Evolutionary conservation across 2,329 filamentous ascomycete species (phyloP).

Genomic region (Pestalotiopsis sp.): DNA sequence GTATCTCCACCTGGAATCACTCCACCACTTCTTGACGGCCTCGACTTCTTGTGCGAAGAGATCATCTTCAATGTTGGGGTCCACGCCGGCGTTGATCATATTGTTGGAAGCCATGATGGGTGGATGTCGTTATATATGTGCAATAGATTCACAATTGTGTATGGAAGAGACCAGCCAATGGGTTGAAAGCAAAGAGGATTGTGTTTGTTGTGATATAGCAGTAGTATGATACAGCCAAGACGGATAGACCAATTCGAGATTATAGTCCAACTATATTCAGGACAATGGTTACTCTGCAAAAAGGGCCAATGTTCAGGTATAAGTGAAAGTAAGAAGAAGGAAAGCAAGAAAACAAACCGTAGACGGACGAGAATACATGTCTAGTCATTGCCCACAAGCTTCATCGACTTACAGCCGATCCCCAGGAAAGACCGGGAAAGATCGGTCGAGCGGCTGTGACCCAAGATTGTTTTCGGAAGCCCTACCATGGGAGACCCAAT

Average conservation of each 20-base stretch:
- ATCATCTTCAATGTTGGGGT: slow-evolving; percentile 62
- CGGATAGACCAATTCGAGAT: background rate
- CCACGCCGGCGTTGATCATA: slow-evolving; percentile 61
- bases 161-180: background rate
- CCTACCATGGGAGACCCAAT: background rate
- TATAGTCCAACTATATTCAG: background rate
- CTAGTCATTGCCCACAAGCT: slow-evolving; percentile 4
- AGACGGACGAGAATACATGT: slow-evolving; percentile 5
- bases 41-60: slow-evolving; percentile 82
- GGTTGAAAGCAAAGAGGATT: background rate
- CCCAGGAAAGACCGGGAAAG: slow-evolving; percentile 25
- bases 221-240: background rate
- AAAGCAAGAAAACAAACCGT: background rate
- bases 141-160: background rate
- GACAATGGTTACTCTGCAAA: background rate
- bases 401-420: background rate
- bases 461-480: background rate
- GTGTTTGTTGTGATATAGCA: background rate
- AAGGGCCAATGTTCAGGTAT: background rate
- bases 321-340: background rate
- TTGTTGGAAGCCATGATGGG: slow-evolving; percentile 61
- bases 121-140: background rate
- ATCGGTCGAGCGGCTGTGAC: slow-evolving; percentile 37
- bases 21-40: slow-evolving; percentile 93
- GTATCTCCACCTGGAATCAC: slow-evolving; percentile 85